A percentile compares a stretch with the other conserved stretches of the same genome.
Evolutionary conservation across 2,329 filamentous ascomycete genomes (phyloP).

Genomic region (Colletotrichum coccodes): DNA sequence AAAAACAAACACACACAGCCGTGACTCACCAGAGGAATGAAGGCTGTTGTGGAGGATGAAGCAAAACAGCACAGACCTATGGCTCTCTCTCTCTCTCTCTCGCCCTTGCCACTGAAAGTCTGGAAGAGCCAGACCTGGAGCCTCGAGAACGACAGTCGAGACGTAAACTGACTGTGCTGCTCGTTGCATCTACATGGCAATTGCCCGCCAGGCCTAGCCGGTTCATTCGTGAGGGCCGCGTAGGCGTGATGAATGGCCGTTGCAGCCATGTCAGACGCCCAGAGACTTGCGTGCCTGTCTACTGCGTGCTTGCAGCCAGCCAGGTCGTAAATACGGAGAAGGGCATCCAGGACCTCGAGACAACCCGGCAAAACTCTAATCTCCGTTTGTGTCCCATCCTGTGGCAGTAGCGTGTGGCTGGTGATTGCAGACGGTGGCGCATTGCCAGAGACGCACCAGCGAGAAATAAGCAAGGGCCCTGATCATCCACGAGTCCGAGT

Average conservation of each 20-base stretch:
- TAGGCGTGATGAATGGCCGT: neutral
- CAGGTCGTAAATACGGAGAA: neutral
- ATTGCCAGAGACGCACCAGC: conserved; percentile 14
- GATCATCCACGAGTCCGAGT: conserved; percentile 19
- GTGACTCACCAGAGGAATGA: conserved; percentile 25
- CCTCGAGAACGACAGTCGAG: neutral
- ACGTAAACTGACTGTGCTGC: neutral
- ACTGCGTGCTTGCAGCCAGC: neutral
- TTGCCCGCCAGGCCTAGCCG: neutral
- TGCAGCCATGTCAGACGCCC: neutral
- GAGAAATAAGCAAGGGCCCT: conserved; percentile 27
- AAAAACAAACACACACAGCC: conserved; percentile 16
- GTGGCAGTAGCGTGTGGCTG: conserved; percentile 30
- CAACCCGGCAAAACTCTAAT: conserved; percentile 22
- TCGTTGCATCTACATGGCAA: neutral
- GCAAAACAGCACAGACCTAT: neutral
- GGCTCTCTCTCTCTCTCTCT: neutral
- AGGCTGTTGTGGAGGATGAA: neutral
- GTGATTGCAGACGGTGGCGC: conserved; percentile 21
- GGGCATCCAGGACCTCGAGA: neutral
- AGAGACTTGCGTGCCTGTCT: neutral
- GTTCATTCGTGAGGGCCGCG: conserved; percentile 3
- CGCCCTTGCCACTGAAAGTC: neutral
- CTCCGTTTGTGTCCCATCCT: conserved; percentile 16
- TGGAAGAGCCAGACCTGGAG: neutral